Evolutionary conservation across 1,139 yeast species (phyloP).

Genomic region (Scheffersomyces insectosa): DNA sequence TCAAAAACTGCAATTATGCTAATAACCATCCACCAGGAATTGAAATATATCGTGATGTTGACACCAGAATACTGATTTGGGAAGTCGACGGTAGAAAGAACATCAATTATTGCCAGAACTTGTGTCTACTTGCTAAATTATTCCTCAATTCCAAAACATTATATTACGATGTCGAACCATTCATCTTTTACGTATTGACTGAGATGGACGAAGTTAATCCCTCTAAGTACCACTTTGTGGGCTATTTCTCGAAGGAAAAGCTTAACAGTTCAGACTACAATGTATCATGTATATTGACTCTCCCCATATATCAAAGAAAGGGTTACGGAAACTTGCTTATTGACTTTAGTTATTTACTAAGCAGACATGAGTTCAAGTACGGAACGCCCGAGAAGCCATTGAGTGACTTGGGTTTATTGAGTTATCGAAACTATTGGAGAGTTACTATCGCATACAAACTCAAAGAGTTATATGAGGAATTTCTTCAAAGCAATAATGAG

Average conservation of each 20-base stretch:
- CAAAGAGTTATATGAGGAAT: conserved; percentile 29
- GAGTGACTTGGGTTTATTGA: conserved; percentile 79
- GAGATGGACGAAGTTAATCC: conserved; percentile 56
- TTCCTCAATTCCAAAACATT: conserved; percentile 89
- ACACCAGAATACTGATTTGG: conserved; percentile 64
- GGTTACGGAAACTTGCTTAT: conserved; percentile 90
- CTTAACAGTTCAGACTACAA: conserved; percentile 73
- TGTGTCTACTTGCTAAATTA: conserved; percentile 85
- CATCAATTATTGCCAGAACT: conserved; percentile 80
- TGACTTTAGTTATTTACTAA: conserved; percentile 82
- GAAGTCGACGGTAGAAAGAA: conserved; percentile 92
- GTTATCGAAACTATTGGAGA: conserved; percentile 89
- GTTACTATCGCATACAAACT: conserved; percentile 54
- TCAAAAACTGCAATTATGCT: conserved; percentile 61
- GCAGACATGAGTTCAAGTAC: conserved; percentile 69
- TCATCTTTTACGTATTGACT: conserved; percentile 81
- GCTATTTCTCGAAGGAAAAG: conserved; percentile 92
- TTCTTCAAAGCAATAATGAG: conserved; percentile 3
- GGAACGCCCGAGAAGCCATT: conserved; percentile 97
- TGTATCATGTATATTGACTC: conserved; percentile 84
- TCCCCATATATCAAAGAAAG: conserved; percentile 83
- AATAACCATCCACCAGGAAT: conserved; percentile 82
- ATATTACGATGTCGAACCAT: conserved; percentile 94
- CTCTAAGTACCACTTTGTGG: conserved; percentile 74
- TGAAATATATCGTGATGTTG: conserved; percentile 74